A percentile compares a stretch with the other conserved stretches of the same genome.
Evolutionary conservation across 176 grass and related monocot genomes (phyloP).

Genomic region (Juncus inflexus): DNA sequence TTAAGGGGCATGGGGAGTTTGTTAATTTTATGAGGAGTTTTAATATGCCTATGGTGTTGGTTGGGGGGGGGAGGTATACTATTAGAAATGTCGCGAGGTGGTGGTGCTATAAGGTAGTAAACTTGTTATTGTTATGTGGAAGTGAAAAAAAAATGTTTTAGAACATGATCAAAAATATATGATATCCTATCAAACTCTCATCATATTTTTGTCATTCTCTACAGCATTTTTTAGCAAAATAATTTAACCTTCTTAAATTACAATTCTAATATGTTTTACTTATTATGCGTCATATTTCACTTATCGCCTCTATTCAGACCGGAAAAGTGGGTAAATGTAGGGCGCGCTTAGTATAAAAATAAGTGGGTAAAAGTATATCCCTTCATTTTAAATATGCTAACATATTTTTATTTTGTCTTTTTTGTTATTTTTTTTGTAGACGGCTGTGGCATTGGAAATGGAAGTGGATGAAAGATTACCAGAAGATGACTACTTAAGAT

Average conservation of each 20-base stretch:
- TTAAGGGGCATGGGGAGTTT: constrained; percentile 81
- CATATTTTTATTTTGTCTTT: not conserved
- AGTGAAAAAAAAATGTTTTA: no score
- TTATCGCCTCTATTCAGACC: no score
- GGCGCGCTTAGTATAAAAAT: no score
- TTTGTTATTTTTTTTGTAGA: constrained; percentile 45
- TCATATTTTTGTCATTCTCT: no score
- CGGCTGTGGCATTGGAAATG: constrained; percentile 73
- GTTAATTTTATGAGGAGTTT: constrained; percentile 94
- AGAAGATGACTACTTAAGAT: constrained; percentile 62
- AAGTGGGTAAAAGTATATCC: not conserved
- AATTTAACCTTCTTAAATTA: no score
- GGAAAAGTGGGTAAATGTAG: no score
- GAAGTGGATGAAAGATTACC: constrained; percentile 91
- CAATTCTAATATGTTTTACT: no score
- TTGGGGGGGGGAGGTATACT: constrained; percentile 91
- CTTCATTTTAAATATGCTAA: constrained; percentile 6
- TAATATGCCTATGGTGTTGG: constrained; percentile 72
- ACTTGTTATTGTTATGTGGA: no score
- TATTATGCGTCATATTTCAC: no score
- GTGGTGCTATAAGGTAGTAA: constrained; percentile 99
- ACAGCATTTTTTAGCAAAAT: no score
- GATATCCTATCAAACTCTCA: not conserved
- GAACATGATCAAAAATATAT: not conserved
- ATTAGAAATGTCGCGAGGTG: constrained; percentile 88